phyloP scores from a whole-genome alignment of 2,329 filamentous ascomycete genomes.

The Fusarium albosuccineum region DNA sequence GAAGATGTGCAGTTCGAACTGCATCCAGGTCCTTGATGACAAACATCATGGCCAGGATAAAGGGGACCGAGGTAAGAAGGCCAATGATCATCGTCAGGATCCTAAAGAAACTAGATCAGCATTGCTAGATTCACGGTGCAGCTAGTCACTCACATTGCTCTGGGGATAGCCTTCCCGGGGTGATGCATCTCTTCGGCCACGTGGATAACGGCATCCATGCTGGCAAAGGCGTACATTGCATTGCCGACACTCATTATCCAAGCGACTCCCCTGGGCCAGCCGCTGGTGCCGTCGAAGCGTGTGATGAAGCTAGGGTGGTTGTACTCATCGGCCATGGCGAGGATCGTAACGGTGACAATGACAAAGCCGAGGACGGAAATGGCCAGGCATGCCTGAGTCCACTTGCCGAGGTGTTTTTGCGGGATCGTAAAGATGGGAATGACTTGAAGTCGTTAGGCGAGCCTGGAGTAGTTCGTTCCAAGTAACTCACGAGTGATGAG shows the following conservation, averaged over 20 bases:
- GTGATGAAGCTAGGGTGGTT: constrained; percentile 21
- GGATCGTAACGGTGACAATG: constrained; percentile 12
- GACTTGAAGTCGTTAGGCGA: constrained; percentile 16
- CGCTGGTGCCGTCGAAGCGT: constrained; percentile 18
- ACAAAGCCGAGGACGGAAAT: constrained; percentile 30
- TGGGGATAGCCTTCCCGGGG: constrained; percentile 26
- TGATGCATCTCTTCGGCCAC: constrained; percentile 33
- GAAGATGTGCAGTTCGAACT: constrained; percentile 36
- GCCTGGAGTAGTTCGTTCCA: not conserved
- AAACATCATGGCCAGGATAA: constrained; percentile 44
- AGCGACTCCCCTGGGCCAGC: constrained; percentile 30
- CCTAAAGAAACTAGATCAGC: no score
- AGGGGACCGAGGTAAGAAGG: constrained; percentile 46
- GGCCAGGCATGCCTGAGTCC: constrained; percentile 22
- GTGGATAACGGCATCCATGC: constrained; percentile 32
- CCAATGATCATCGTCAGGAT: constrained; percentile 42
- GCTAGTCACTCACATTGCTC: constrained; percentile 22
- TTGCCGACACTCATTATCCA: constrained; percentile 36
- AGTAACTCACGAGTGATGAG: constrained; percentile 22
- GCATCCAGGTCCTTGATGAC: constrained; percentile 46
- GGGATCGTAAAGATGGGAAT: constrained; percentile 38
- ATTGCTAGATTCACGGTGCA: no score
- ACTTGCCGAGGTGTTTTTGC: constrained; percentile 31
- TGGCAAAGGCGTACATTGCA: constrained; percentile 36
- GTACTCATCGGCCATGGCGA: constrained; percentile 27